Conservation (phyloP, 345 rosid genomes). For the Eucalyptus coolabah region DNA sequence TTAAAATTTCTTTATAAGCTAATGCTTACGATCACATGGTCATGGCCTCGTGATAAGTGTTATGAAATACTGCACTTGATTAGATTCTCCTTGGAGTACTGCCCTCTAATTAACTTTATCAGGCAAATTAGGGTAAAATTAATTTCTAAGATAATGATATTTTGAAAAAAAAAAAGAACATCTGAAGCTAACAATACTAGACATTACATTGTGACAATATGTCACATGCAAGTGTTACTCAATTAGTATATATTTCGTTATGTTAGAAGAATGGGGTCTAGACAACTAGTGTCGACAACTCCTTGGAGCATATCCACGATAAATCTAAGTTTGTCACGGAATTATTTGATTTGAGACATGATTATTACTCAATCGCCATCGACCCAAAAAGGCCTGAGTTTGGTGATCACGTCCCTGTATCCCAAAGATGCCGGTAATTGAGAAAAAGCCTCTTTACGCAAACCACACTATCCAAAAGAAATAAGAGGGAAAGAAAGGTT, state of each 20-base stretch:
- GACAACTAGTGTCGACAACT: accelerated
- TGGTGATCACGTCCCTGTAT: accelerated
- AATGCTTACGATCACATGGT: neutral
- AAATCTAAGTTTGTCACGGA: accelerated
- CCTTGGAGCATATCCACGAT: accelerated
- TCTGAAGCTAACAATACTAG: accelerated
- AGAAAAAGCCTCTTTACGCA: neutral
- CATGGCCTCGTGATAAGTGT: neutral
- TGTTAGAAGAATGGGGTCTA: accelerated
- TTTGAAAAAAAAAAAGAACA: neutral
- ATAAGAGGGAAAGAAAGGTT: too few species aligned
- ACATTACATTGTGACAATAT: accelerated
- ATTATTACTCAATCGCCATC: neutral
- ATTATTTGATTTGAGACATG: neutral
- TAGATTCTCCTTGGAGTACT: neutral
- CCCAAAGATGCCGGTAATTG: accelerated
- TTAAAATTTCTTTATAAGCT: neutral
- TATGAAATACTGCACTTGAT: too few species aligned
- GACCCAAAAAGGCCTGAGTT: accelerated
- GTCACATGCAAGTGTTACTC: neutral
- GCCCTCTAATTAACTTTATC: neutral
- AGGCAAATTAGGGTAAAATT: neutral
- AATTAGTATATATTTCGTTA: accelerated
- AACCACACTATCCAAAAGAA: too few species aligned
- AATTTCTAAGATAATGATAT: neutral